Conservation (phyloP, 129 eudicot genomes). For the Lonicera japonica region DNA sequence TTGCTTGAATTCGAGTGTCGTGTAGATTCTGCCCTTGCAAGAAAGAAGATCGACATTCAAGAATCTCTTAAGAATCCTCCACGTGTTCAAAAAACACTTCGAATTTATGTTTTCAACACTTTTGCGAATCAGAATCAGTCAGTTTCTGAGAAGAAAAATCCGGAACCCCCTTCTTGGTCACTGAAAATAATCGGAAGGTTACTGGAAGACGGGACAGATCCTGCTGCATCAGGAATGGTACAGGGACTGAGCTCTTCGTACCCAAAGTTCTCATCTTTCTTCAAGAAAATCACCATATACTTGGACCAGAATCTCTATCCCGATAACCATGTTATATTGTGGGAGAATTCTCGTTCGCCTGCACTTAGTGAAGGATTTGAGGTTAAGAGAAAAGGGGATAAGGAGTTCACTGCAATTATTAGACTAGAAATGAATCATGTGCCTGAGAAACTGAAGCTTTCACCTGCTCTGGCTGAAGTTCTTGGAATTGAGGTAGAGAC, state of each 20-base stretch:
- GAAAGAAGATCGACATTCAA: constrained; percentile 67
- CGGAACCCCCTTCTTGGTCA: constrained; percentile 81
- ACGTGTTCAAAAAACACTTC: constrained; percentile 53
- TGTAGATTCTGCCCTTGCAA: constrained; percentile 64
- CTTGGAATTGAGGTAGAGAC: constrained; percentile 87
- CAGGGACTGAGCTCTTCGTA: constrained; percentile 17
- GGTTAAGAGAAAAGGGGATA: constrained; percentile 85
- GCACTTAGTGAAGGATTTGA: constrained; percentile 79
- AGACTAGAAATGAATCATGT: constrained; percentile 78
- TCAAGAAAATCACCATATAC: constrained; percentile 79
- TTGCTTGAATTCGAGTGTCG: constrained; percentile 71
- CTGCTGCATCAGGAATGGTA: constrained; percentile 17
- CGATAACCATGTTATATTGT: constrained; percentile 76
- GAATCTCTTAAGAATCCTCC: constrained; percentile 60
- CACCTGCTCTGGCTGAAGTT: constrained; percentile 57
- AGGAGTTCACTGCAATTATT: constrained; percentile 80
- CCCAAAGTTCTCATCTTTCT: constrained; percentile 81
- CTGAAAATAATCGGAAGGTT: constrained; percentile 74
- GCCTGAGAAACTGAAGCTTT: constrained; percentile 74
- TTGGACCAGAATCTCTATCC: constrained; percentile 81
- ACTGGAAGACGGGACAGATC: constrained; percentile 50
- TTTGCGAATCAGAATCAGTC: constrained; percentile 47
- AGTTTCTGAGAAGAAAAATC: constrained; percentile 21
- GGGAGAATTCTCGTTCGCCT: constrained; percentile 84
- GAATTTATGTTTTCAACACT: constrained; percentile 70